Base-by-base conservation (phyloP, 495 filamentous ascomycete genomes). In the Talaromyces liani region DNA sequence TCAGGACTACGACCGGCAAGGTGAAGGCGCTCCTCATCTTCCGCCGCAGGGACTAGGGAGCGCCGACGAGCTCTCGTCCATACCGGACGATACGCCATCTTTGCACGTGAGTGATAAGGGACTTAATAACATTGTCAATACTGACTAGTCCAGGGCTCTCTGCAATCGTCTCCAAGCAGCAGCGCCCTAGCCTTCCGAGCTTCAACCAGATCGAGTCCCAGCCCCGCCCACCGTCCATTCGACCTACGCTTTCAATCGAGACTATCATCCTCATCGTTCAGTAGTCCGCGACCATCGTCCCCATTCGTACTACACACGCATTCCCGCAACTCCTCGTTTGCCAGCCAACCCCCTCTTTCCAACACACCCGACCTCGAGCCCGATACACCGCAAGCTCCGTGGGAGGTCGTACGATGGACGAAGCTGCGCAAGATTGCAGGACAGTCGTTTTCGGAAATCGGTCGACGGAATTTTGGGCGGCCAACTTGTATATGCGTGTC, bases 331-430 rank as follows among this genome's bases (percentile, higher is more conserved):
- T 85, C 87, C 7, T 98, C 91, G 27, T 65, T 87, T 61, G 75
- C 75, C 64, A 86, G 87, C 70, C 80, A 86, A 45, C 47, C 47
- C 6, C 62, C 77, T 7, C 84, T 64, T 6, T 86, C 63, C 66
- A 80, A 20, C 79, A 87, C 70, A 47, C 78, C 66, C 71, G 83
- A 71, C 54, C 71, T 74, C 18, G 90, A 88, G 60, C 74, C 78
- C 18, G 91, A 92, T 49, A 84, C 83, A 4, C 80, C 83, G 0
- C 80, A 74, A 67, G 85, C 89, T 8, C 94, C 93, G 22, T 99
- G 94, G 94, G 94, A 98, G 72, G 91, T 97, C 63, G 87, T 99
- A 59, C 80, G 91, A 72, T 99, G 94, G 94, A 97, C 92, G 0
- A 97, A 91, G 71, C 72, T 99, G 63, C 90, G 87, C 70, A 97